Base-by-base conservation (phyloP, 306 rosid species). In the Hippophae gyantsensis region DNA sequence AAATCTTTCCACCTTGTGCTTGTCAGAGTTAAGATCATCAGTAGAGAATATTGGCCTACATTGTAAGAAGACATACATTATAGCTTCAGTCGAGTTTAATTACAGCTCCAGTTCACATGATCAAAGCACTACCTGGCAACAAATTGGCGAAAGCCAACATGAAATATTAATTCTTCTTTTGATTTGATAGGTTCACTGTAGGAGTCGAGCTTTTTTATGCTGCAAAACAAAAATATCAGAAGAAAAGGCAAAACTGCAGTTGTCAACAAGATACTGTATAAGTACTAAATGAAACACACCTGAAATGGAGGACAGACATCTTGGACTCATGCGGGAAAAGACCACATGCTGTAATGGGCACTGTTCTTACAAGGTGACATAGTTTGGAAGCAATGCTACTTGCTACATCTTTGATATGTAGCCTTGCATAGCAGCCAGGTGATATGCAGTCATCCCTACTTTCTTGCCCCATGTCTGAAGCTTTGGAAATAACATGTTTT, bases 1-100 rank as follows among this genome's bases (percentile, higher is more conserved):
- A 82, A 92, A 92, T 73, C 97, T 86, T 81, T 92, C 99, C 99
- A 92, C 80, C 76, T 92, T 92, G 85, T 80, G 83, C 89, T 92
- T 92, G 82, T 92, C 83, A 1, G 95, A 81, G 65, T 78, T 85
- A 50, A 86, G 81, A 79, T 72, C 80, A 68, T 92, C 95, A 45
- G 81, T 63, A 54, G 99, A 92, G 75, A 80, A 92, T 67, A 84
- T 41, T 58, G 99, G 96, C 83, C 96, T 89, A 85, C 76, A 70
- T 61, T 67, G 54, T 47, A 10, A 63, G 46, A 8, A 54, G 56
- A 25, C 45, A 44, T 40, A 55, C 12, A 32, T 62, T 8, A 59
- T 44, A 54, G 45, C 11, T 27, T 25, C 12, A n/a, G 46, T 50
- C 58, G 47, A 41, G 23, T 18, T 63, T 52, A 54, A 32, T 10